phyloP scores from a whole-genome alignment of 2,329 filamentous ascomycete species.

The Nannizziopsis barbatae region DNA sequence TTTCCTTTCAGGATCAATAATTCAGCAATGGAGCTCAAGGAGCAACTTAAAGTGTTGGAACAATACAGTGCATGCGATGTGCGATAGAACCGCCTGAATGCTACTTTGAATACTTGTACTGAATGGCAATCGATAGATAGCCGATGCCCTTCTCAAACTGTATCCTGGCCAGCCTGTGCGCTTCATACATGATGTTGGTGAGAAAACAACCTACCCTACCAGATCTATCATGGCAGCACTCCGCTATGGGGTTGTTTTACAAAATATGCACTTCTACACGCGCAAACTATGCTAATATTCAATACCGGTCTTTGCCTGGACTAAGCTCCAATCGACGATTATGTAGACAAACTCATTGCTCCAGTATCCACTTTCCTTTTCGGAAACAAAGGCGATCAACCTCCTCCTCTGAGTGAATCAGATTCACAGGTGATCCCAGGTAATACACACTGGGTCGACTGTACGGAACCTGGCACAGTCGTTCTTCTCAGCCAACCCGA shows the following conservation, averaged over 20 bases:
- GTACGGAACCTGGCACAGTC: slow-evolving; percentile 48
- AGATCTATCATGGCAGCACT: slow-evolving; percentile 8
- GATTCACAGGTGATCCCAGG: slow-evolving; percentile 43
- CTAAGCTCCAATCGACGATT: slow-evolving; percentile 28
- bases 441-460: slow-evolving; percentile 58
- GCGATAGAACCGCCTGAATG: slow-evolving; percentile 10
- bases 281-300: too few species aligned
- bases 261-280: too few species aligned
- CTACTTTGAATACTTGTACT: background rate
- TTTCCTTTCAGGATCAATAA: too few species aligned
- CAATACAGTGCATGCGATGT: slow-evolving; percentile 26
- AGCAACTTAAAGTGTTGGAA: background rate
- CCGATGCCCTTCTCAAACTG: slow-evolving; percentile 61
- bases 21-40: too few species aligned
- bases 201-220: slow-evolving; percentile 10
- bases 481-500: slow-evolving; percentile 56
- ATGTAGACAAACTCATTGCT: slow-evolving; percentile 30
- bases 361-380: slow-evolving; percentile 43
- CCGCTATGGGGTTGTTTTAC: too few species aligned
- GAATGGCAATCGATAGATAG: slow-evolving; percentile 39
- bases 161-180: slow-evolving; percentile 48
- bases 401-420: slow-evolving; percentile 23
- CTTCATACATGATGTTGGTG: slow-evolving; percentile 53
- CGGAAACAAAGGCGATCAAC: slow-evolving; percentile 44
- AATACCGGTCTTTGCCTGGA: background rate